Evolutionary conservation across 345 rosid genomes (phyloP).

Genomic region (Euphorbia pulcherrima): DNA sequence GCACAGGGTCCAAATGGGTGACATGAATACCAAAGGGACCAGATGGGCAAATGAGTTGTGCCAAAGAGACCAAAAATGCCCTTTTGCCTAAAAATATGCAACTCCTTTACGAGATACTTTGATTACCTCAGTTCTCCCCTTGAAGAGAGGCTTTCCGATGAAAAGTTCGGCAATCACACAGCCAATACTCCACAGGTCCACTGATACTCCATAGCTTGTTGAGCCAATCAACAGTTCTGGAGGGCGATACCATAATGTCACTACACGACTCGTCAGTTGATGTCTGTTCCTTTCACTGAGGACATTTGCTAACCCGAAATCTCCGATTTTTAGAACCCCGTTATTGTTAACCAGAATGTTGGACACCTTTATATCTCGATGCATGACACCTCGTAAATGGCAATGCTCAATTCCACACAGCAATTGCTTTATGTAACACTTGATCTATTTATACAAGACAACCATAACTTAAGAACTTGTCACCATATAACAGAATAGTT

Average conservation of each 20-base stretch:
- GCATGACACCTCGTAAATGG: constrained; percentile 64
- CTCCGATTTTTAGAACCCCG: constrained; percentile 64
- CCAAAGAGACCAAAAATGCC: no score
- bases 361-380: constrained; percentile 66
- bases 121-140: constrained; percentile 75
- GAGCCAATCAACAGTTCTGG: constrained; percentile 87
- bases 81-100: no score
- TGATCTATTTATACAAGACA: constrained; percentile 36
- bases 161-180: constrained; percentile 71
- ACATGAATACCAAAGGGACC: no score
- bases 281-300: constrained; percentile 43
- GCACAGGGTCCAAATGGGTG: no score
- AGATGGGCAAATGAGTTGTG: no score
- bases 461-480: constrained; percentile 12
- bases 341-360: constrained; percentile 69
- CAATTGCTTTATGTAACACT: constrained; percentile 80
- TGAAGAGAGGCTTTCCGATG: constrained; percentile 58
- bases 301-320: constrained; percentile 69
- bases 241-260: constrained; percentile 80
- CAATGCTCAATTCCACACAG: constrained; percentile 66
- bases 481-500: no score
- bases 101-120: no score
- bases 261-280: constrained; percentile 69
- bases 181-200: constrained; percentile 79
- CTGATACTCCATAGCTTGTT: constrained; percentile 58